A percentile compares a stretch with the other conserved stretches of the same genome.
These are phyloP conservation scores for Grosmannia clavigera DNA, from an alignment of 2,329 filamentous ascomycete species.

Conservation along the genomic window DNA sequence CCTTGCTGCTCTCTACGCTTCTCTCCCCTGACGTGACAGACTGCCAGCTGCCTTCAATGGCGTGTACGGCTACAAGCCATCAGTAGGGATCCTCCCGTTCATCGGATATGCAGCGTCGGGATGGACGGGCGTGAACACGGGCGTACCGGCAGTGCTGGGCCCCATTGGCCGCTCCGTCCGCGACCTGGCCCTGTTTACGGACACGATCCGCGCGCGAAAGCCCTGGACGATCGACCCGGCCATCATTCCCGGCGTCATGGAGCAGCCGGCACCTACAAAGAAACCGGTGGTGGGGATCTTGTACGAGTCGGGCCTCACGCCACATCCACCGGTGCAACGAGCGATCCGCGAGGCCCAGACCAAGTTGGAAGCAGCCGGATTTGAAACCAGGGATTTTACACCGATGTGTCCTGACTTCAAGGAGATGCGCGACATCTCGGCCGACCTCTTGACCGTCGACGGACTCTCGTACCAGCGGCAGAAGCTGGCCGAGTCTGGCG, in stretches of 20 bases:
- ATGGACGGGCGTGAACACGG: constrained; percentile 9
- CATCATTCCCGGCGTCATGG: constrained; percentile 7
- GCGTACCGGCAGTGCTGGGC: constrained; percentile 8
- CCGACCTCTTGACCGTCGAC: constrained; percentile 8
- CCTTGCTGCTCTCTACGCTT: not conserved
- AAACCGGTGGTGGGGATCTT: constrained; percentile 7
- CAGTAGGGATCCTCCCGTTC: constrained; percentile 11
- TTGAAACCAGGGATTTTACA: constrained; percentile 9
- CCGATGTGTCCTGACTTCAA: constrained; percentile 10
- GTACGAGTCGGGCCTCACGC: constrained; percentile 5
- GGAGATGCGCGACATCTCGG: constrained; percentile 8
- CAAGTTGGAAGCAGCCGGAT: constrained; percentile 6
- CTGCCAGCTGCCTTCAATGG: constrained; percentile 21
- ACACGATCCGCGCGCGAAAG: constrained; percentile 2
- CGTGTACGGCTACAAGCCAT: constrained; percentile 21
- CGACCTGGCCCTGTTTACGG: constrained; percentile 6
- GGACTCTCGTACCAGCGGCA: constrained; percentile 10
- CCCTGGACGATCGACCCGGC: constrained; percentile 11
- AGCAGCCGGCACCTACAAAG: not conserved
- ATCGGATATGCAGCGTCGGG: constrained; percentile 10
- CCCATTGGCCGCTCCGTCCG: constrained; percentile 8
- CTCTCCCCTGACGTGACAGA: not conserved
- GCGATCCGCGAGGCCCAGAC: constrained; percentile 5
- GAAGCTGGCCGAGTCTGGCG: constrained; percentile 7
- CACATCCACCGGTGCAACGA: constrained; percentile 7